Conservation (phyloP, 2,329 filamentous ascomycete species). For the Talaromyces rugulosus region DNA sequence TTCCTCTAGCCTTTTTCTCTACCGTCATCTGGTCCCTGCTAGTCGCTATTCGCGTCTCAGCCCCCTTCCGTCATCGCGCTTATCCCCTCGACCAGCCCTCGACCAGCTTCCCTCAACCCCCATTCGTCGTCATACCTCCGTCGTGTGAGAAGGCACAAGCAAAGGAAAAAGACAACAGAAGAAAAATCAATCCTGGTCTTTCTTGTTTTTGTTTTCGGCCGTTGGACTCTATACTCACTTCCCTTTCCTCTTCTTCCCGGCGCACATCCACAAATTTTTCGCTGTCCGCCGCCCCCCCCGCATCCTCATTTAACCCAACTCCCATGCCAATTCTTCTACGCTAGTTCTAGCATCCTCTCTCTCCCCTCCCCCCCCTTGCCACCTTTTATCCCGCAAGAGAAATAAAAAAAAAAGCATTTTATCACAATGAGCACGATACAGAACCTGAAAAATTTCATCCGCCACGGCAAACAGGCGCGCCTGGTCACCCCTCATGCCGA, state of each 20-base stretch:
- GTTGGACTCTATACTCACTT: neutral
- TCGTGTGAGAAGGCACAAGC: neutral
- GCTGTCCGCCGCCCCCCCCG: neutral
- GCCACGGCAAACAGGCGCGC: slow-evolving; percentile 93
- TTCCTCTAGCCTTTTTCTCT: neutral
- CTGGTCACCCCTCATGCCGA: slow-evolving; percentile 58
- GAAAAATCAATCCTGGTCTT: neutral
- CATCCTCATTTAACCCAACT: neutral
- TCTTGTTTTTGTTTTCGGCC: neutral
- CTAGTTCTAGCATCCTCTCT: neutral
- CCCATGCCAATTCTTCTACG: neutral
- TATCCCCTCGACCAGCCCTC: neutral
- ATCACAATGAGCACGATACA: slow-evolving; percentile 69
- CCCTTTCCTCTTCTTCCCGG: neutral
- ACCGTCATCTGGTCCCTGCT: neutral
- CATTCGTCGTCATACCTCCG: neutral
- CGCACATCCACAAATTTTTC: neutral
- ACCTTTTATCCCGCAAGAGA: slow-evolving; percentile 1
- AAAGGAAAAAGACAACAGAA: neutral
- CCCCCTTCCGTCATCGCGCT: neutral
- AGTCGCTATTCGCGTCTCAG: neutral
- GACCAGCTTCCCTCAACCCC: neutral
- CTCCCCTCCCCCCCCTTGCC: neutral
- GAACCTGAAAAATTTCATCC: slow-evolving; percentile 96
- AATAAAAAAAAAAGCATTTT: neutral